Evolutionary conservation across 768 basidiomycete genomes (phyloP).

Genomic region (Pleurotus salmoneostramineus): DNA sequence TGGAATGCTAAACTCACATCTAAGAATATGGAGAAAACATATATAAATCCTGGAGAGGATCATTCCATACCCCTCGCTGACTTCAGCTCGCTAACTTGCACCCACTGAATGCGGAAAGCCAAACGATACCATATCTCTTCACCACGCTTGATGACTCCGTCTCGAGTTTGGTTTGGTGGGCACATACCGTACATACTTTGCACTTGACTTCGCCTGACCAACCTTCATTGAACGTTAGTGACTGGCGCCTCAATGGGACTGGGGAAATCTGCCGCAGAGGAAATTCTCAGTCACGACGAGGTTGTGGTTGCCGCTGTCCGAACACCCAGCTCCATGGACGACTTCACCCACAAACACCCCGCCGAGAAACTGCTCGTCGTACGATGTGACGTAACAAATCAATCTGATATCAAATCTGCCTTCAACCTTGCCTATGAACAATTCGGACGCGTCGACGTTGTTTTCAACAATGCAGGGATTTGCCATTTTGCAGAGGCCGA

Average conservation of each 20-base stretch:
- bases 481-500: slow-evolving; percentile 19
- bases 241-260: slow-evolving; percentile 26
- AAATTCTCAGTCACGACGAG: slow-evolving; percentile 31
- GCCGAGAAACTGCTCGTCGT: slow-evolving; percentile 28
- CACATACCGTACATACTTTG: too few species aligned
- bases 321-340: slow-evolving; percentile 23
- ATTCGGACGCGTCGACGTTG: slow-evolving; percentile 16
- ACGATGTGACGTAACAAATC: slow-evolving; percentile 30
- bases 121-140: too few species aligned
- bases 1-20: too few species aligned
- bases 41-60: too few species aligned
- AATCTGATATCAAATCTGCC: slow-evolving; percentile 12
- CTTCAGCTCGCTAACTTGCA: too few species aligned
- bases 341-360: slow-evolving; percentile 16
- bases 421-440: slow-evolving; percentile 5
- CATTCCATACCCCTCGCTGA: too few species aligned
- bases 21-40: too few species aligned
- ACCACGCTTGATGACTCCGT: too few species aligned
- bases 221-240: not conserved
- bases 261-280: slow-evolving; percentile 28
- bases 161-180: too few species aligned
- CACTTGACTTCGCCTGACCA: too few species aligned
- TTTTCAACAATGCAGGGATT: slow-evolving; percentile 15
- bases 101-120: too few species aligned
- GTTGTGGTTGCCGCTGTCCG: slow-evolving; percentile 35